Conservation (phyloP, 2,329 filamentous ascomycete species). For the Pseudogymnoascus sp. region DNA sequence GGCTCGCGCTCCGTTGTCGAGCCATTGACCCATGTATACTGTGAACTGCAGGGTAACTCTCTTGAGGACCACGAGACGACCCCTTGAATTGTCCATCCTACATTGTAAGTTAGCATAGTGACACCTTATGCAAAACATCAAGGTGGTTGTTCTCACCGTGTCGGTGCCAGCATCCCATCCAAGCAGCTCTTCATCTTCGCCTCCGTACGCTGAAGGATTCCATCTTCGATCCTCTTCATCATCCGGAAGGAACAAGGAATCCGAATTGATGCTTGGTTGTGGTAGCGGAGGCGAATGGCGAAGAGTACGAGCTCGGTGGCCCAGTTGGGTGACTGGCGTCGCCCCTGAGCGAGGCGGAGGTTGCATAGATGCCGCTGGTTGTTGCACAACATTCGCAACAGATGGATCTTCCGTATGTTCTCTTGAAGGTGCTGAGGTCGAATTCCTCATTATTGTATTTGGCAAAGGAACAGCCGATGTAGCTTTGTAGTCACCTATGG, state of each 20-base stretch:
- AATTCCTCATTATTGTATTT: slow-evolving; percentile 20
- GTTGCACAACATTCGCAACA: slow-evolving; percentile 19
- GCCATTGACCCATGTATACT: slow-evolving; percentile 11
- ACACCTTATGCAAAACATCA: not conserved
- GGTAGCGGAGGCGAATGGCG: slow-evolving; percentile 49
- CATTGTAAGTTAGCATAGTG: slow-evolving; percentile 28
- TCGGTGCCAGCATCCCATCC: slow-evolving; percentile 68
- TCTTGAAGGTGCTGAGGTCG: slow-evolving; percentile 24
- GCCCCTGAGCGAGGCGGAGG: slow-evolving; percentile 21
- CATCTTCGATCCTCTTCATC: slow-evolving; percentile 62
- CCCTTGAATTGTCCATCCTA: slow-evolving; percentile 23
- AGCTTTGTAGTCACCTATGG: slow-evolving; percentile 54
- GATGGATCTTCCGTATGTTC: slow-evolving; percentile 24
- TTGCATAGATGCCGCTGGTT: slow-evolving; percentile 21
- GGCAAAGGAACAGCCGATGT: slow-evolving; percentile 23
- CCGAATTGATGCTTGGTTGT: slow-evolving; percentile 51
- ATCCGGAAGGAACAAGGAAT: slow-evolving; percentile 63
- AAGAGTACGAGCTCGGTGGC: slow-evolving; percentile 33
- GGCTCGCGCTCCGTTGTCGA: slow-evolving; percentile 13
- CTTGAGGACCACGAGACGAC: slow-evolving; percentile 16
- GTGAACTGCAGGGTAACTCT: slow-evolving; percentile 11
- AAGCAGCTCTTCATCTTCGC: slow-evolving; percentile 59
- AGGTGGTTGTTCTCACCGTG: slow-evolving; percentile 39
- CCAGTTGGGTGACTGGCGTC: slow-evolving; percentile 24
- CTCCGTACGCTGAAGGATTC: slow-evolving; percentile 63